Base-by-base conservation (phyloP, 2,329 filamentous ascomycete species). In the Chaetothyriales sp. region DNA sequence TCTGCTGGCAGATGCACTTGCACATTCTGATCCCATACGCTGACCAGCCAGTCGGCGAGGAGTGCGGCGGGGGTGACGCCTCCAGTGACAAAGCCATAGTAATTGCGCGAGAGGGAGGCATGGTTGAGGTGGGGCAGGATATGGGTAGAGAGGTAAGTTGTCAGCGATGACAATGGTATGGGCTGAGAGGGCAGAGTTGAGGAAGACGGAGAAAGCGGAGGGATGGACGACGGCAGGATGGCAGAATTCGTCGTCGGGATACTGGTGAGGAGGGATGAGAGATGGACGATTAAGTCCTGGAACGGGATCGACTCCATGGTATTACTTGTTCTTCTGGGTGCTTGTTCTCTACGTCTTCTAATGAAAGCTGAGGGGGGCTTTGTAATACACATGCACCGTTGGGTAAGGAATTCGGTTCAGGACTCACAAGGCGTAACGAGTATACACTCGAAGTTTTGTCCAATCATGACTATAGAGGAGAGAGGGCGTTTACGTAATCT, bases 61-160 rank as follows among this genome's bases (percentile, higher is more conserved):
- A 83, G 76, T 28, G 88, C 88, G 20, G 87, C 79, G 5, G 87
- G 86, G 0, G 89, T 84, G 6, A 76, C 73, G 12, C 86, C 84
- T 44, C 90, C 90, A 0, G 83, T 94, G 5, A 95, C 84, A 64
- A 95, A 95, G 53, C 87, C 89, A 65, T 86, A 93, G 72, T 93
- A 94, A 50, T 80, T 78, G 9, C 79, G 66, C 44, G 76, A 79
- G 43, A 76, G 73, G 57, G 79, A 81, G 60, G 79, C 77, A 15
- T 73, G 76, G 59, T 82, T 87, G 53, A 92, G 74, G 1, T 75
- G 83, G 0, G 70, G 69, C 5, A 69, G 63, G 44, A 73, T 64
- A 39, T 70, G 64, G 18, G 66, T 52, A 3, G 68, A 20, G n/a
- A 73, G 60, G 52, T 73, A 69, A 20, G 18, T 46, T 36, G 39